Percentiles rank a stretch among this genome's conserved stretches.
Conservation (phyloP, 2,329 filamentous ascomycete species). For the Diplodia seriata region DNA sequence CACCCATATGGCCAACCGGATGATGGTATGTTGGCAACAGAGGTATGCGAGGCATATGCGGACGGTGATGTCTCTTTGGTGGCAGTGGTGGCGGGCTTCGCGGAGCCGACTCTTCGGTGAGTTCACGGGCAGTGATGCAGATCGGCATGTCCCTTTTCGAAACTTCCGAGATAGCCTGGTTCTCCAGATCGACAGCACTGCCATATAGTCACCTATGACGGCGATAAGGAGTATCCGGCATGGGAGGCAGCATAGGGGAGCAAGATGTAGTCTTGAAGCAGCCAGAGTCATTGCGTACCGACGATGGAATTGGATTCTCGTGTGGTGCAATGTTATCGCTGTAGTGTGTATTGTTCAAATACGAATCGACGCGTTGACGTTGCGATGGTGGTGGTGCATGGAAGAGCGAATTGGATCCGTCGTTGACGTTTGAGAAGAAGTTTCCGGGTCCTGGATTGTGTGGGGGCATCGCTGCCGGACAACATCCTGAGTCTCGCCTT, state of each 20-base stretch:
- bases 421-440: constrained; percentile 18
- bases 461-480: neutral
- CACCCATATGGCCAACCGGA: constrained; percentile 7
- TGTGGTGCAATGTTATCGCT: constrained; percentile 16
- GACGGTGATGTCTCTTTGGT: constrained; percentile 3
- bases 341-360: constrained; percentile 13
- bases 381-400: constrained; percentile 8
- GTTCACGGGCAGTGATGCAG: neutral
- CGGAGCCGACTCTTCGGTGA: neutral
- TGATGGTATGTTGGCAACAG: constrained; percentile 5
- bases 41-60: constrained; percentile 4
- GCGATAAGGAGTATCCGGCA: constrained; percentile 21
- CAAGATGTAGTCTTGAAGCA: constrained; percentile 13
- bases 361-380: constrained; percentile 10
- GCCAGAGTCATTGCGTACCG: constrained; percentile 10
- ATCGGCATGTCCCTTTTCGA: constrained; percentile 14
- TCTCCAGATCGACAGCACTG: neutral
- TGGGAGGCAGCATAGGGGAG: constrained; percentile 6
- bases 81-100: constrained; percentile 4
- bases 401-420: constrained; percentile 17
- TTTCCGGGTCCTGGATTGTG: neutral
- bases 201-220: constrained; percentile 24
- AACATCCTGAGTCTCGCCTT: constrained; percentile 19
- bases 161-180: neutral
- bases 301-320: constrained; percentile 11